phyloP scores from a whole-genome alignment of 2,329 filamentous ascomycete species.

The Neonectria magnoliae region DNA sequence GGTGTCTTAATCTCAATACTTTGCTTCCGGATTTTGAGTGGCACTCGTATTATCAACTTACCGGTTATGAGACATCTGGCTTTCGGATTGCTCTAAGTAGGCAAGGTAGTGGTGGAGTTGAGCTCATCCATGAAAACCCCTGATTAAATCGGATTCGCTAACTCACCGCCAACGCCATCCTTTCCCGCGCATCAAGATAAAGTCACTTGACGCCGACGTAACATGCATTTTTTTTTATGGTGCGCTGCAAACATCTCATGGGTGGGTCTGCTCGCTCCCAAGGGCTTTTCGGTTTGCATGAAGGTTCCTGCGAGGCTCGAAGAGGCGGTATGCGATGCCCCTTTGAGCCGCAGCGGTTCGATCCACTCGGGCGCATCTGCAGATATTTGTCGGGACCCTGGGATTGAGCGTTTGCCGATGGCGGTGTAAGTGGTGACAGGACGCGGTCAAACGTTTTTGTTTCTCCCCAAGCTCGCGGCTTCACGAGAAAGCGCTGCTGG shows the following conservation, averaged over 20 bases:
- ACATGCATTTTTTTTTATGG: background rate
- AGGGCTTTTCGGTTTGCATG: slow-evolving; percentile 19
- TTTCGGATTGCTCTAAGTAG: too few relatives aligned
- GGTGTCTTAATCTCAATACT: background rate
- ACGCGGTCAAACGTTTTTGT: background rate
- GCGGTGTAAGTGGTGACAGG: background rate
- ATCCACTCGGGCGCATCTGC: slow-evolving; percentile 32
- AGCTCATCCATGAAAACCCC: background rate
- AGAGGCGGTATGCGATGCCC: slow-evolving; percentile 33
- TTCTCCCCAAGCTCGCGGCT: background rate
- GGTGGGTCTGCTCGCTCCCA: background rate
- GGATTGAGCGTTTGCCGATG: background rate
- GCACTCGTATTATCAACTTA: too few relatives aligned
- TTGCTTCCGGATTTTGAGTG: too few relatives aligned
- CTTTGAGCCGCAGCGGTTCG: slow-evolving; percentile 25
- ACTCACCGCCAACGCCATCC: background rate
- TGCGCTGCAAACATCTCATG: background rate
- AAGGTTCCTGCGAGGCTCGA: slow-evolving; percentile 16
- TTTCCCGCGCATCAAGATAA: background rate
- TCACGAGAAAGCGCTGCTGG: background rate
- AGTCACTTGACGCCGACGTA: background rate
- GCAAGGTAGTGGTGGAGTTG: background rate
- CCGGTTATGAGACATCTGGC: too few relatives aligned
- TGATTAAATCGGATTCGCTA: background rate
- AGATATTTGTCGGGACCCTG: slow-evolving; percentile 8